Evolutionary conservation across 108 stramenopile genomes (phyloP).

Genomic region (Cyclotella baltica): DNA sequence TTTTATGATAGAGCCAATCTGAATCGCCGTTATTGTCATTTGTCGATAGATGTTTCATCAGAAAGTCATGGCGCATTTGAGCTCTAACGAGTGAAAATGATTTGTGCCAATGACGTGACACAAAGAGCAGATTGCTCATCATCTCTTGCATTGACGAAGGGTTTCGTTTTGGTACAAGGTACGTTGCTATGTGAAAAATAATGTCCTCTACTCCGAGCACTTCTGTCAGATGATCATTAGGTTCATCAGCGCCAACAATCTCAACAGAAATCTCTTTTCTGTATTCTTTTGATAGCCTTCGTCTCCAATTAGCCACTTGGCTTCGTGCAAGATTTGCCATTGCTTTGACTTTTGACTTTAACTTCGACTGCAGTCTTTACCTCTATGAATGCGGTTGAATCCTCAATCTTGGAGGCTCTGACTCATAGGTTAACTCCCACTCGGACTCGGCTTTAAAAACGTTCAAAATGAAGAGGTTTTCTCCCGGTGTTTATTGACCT

Average conservation of each 20-base stretch:
- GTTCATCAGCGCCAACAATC: neutral
- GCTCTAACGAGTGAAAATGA: neutral
- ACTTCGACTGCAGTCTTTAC: neutral
- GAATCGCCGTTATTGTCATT: neutral
- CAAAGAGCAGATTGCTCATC: neutral
- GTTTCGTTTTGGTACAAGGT: neutral
- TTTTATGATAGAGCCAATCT: neutral
- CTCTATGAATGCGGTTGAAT: neutral
- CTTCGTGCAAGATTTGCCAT: neutral
- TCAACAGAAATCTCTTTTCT: no score
- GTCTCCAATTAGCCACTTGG: neutral
- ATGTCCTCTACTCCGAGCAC: neutral
- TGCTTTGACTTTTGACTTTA: neutral
- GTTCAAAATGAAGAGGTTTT: no score
- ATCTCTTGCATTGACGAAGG: neutral
- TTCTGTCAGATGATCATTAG: neutral
- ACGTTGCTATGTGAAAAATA: neutral
- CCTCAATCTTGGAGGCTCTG: no score
- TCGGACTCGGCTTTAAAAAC: no score
- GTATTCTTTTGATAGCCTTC: neutral
- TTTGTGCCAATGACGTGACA: conserved; percentile 1
- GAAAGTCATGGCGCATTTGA: neutral
- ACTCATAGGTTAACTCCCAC: no score
- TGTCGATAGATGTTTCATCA: neutral
- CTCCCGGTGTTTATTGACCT: no score